These are phyloP conservation scores for Berberis thunbergii DNA, from an alignment of 164 flowering plant species.

Conservation along the genomic window DNA sequence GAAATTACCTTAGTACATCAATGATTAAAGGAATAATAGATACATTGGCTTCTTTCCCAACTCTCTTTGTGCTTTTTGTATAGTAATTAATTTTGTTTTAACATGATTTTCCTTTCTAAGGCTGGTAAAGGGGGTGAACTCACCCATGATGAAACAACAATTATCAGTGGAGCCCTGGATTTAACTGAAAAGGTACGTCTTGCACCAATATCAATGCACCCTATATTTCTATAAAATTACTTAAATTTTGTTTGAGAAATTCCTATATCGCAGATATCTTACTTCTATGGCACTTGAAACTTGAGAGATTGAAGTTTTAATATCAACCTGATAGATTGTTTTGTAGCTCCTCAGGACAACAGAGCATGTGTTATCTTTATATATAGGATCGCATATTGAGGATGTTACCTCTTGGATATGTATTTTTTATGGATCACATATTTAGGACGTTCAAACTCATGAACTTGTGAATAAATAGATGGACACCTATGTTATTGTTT, in stretches of 20 bases:
- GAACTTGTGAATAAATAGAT: too few species aligned
- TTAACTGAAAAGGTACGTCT: conserved; percentile 79
- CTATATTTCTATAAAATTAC: neutral
- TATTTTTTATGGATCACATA: too few species aligned
- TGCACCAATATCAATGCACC: neutral
- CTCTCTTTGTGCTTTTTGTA: neutral
- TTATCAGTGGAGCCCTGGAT: conserved; percentile 98
- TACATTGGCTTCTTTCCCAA: neutral
- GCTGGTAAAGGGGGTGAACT: conserved; percentile 99
- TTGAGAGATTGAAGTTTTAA: too few species aligned
- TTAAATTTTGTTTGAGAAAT: neutral
- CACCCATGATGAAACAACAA: conserved; percentile 96
- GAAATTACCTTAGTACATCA: neutral
- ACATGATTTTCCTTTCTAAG: conserved; percentile 20
- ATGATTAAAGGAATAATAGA: too few species aligned
- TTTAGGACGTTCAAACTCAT: too few species aligned
- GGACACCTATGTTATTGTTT: too few species aligned
- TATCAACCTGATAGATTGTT: too few species aligned
- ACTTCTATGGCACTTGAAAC: too few species aligned
- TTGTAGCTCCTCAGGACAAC: too few species aligned
- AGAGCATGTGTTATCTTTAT: too few species aligned
- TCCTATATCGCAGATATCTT: neutral
- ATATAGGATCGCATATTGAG: too few species aligned
- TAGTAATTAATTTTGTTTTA: neutral
- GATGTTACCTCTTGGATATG: too few species aligned